Base-by-base conservation (phyloP, 495 filamentous ascomycete species). In the Alectoria sarmentosa region DNA sequence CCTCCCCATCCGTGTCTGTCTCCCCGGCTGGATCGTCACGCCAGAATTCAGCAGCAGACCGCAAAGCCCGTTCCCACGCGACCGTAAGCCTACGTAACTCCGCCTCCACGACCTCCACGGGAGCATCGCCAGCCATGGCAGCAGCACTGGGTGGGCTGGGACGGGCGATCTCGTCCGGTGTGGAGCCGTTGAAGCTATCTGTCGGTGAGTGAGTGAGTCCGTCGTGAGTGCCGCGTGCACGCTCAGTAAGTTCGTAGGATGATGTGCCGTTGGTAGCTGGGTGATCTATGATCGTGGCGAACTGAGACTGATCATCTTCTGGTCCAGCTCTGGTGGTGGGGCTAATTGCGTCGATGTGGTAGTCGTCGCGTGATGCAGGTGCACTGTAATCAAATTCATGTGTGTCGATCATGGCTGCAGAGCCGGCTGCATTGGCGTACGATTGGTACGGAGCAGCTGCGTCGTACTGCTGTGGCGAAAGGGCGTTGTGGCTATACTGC, bases 141-240 rank as follows among this genome's bases (percentile, higher is more conserved):
- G 55, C 62, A 11, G 55, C 52, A n/a, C 52, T 64, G 7, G 62
- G 62, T 21, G 62, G 62, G 7, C 36, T n/a, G 11, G 62, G 62
- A 7, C 4, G n/a, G 39, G 54, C 19, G 36, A 32, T 32, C 23
- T 36, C 34, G 21, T 55, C 15, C 28, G 17, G 5, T 28, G 39
- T 19, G 52, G 52, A 55, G 7, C 52, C 52, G 30, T 55, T n/a
- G 30, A 34, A 34, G 30, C 52, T 55, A 2, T 55, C 52, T 55
- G 30, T 9, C 11, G 52, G 52, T 34, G 52, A 34, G 52, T 55
- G 52, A 8, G 15, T 19, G 52, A 21, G 7, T n/a, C 52, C 52
- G 30, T 55, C 34, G 17, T 55, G 23, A 11, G 52, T 55, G 14
- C 52, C 52, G 30, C 15, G 52, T 34, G 52, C 52, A n/a, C 54